A percentile compares a stretch with the other conserved stretches of the same genome.
Evolutionary conservation across 441 rosid genomes (phyloP).

Genomic region (Eutrema salsugineum): DNA sequence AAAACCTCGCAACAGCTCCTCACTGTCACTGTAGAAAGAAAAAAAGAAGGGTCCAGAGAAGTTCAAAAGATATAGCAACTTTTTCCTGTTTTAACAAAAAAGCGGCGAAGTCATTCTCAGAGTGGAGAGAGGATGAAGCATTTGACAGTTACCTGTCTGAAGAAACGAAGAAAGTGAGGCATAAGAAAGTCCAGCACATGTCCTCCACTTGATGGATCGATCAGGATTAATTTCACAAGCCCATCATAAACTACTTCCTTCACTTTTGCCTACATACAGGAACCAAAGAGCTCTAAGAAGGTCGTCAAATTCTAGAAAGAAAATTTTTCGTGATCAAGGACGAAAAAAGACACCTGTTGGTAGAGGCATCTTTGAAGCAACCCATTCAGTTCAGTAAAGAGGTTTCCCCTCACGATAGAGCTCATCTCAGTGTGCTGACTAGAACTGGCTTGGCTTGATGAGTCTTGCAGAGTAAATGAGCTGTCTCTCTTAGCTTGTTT

Average conservation of each 20-base stretch:
- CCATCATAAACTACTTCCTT: slow-evolving; percentile 61
- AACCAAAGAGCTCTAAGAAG: slow-evolving; percentile 22
- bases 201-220: slow-evolving; percentile 54
- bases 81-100: background rate
- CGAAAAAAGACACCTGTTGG: slow-evolving; percentile 50
- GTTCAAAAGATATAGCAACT: background rate
- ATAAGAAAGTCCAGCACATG: slow-evolving; percentile 66
- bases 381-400: slow-evolving; percentile 69
- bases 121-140: slow-evolving; percentile 16
- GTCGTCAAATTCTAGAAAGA: background rate
- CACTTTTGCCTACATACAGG: slow-evolving; percentile 52
- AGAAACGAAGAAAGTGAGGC: slow-evolving; percentile 71
- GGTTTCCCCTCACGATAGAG: slow-evolving; percentile 38
- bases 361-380: slow-evolving; percentile 80
- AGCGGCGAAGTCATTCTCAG: slow-evolving; percentile 1
- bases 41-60: background rate
- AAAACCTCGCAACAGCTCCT: background rate
- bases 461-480: slow-evolving; percentile 58
- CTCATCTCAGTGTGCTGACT: slow-evolving; percentile 71
- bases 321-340: background rate
- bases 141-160: slow-evolving; percentile 52
- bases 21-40: background rate
- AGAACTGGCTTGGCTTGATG: slow-evolving; percentile 85
- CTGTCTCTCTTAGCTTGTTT: slow-evolving; percentile 50
- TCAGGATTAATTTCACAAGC: slow-evolving; percentile 67